phyloP scores from a whole-genome alignment of 805 yeast genomes.

The Kuraishia borneana region DNA sequence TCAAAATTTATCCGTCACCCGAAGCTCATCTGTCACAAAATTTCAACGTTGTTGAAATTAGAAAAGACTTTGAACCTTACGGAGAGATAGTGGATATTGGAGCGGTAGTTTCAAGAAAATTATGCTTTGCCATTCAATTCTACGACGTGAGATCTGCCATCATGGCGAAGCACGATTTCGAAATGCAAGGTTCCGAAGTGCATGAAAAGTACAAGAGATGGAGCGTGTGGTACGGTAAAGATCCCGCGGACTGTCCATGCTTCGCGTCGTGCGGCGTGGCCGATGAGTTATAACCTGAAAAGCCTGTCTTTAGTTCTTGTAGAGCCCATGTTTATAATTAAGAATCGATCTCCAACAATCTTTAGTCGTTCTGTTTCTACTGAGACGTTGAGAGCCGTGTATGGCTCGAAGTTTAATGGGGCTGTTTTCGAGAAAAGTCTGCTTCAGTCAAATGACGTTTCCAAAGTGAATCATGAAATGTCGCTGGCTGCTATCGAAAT shows the following conservation, averaged over 20 bases:
- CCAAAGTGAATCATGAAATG: conserved; percentile 7
- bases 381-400: too few species aligned
- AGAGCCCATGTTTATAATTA: too few species aligned
- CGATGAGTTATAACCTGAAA: too few species aligned
- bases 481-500: not conserved
- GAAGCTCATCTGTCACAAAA: conserved; percentile 27
- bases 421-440: too few species aligned
- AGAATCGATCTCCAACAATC: too few species aligned
- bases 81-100: conserved; percentile 53
- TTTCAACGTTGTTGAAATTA: conserved; percentile 32
- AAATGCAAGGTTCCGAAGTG: conserved; percentile 18
- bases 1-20: conserved; percentile 29
- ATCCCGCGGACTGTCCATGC: conserved; percentile 51
- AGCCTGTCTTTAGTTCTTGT: too few species aligned
- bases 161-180: conserved; percentile 38
- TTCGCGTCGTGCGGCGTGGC: conserved; percentile 5
- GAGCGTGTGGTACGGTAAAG: conserved; percentile 58
- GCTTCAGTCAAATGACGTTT: too few species aligned
- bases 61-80: conserved; percentile 37
- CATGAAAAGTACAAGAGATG: conserved; percentile 41
- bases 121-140: conserved; percentile 51
- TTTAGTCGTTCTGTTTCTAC: too few species aligned
- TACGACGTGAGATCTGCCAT: conserved; percentile 51
- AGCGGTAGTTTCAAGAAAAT: conserved; percentile 56
- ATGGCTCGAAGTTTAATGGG: too few species aligned